Evolutionary conservation across 225 moss, liverwort and hornwort species (phyloP).

Genomic region (Ulota crispa): DNA sequence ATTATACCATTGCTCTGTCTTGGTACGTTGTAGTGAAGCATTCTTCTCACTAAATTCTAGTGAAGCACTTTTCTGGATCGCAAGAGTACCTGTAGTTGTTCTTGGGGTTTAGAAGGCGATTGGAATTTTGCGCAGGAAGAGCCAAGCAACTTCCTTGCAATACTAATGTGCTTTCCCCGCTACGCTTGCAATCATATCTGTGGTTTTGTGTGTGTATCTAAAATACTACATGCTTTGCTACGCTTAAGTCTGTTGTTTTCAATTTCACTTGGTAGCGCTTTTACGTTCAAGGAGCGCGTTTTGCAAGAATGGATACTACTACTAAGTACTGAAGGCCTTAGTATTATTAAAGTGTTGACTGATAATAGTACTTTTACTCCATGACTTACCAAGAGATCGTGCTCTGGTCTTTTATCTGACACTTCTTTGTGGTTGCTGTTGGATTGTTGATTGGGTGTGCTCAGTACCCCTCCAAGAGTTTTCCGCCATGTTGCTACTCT

Average conservation of each 20-base stretch:
- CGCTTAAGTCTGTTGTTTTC: background rate
- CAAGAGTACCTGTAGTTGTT: background rate
- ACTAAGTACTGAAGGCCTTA: background rate
- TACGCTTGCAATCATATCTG: slow-evolving; percentile 3
- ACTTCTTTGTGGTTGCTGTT: slow-evolving; percentile 24
- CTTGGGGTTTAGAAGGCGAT: slow-evolving; percentile 4
- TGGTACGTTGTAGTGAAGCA: slow-evolving; percentile 82
- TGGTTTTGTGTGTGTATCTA: background rate
- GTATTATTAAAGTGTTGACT: background rate
- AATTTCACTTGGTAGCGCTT: background rate
- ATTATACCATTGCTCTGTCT: slow-evolving; percentile 92
- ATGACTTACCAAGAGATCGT: background rate
- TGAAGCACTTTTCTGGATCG: background rate
- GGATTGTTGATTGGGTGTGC: slow-evolving; percentile 16
- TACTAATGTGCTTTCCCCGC: background rate
- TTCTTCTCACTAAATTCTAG: slow-evolving; percentile 2
- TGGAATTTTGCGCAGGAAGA: background rate
- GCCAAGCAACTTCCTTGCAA: background rate
- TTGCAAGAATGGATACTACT: background rate
- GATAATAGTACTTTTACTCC: background rate
- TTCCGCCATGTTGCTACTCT: slow-evolving; percentile 92
- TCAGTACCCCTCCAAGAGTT: slow-evolving; percentile 81
- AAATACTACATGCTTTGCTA: background rate
- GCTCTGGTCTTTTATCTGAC: slow-evolving; percentile 12
- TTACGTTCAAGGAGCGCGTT: background rate